A percentile compares a stretch with the other conserved stretches of the same genome.
phyloP scores from a whole-genome alignment of 129 eudicot species.

The Sambucus nigra region DNA sequence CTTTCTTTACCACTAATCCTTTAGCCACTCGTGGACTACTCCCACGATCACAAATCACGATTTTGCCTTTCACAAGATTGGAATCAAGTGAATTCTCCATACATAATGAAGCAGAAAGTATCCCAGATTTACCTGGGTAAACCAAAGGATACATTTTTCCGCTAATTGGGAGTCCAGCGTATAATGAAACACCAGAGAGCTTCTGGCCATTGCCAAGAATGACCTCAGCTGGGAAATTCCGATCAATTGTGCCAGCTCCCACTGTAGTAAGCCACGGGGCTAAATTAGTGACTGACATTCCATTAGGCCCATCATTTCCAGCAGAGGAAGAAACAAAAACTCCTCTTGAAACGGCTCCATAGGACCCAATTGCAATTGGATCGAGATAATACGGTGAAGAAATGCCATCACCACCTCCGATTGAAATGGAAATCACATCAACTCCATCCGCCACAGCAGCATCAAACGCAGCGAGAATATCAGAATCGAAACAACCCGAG shows the following conservation, averaged over 20 bases:
- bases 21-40: slow-evolving; percentile 84
- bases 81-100: slow-evolving; percentile 83
- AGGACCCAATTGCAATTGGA: slow-evolving; percentile 85
- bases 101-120: slow-evolving; percentile 62
- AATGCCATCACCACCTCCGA: slow-evolving; percentile 88
- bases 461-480: slow-evolving; percentile 78
- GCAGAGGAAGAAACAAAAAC: slow-evolving; percentile 83
- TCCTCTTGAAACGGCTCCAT: slow-evolving; percentile 77
- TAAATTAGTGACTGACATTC: slow-evolving; percentile 78
- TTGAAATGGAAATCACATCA: slow-evolving; percentile 74
- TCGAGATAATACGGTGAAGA: slow-evolving; percentile 85
- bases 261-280: slow-evolving; percentile 90
- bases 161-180: slow-evolving; percentile 53
- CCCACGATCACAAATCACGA: slow-evolving; percentile 80
- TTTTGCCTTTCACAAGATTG: slow-evolving; percentile 53
- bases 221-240: slow-evolving; percentile 76
- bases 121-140: slow-evolving; percentile 74
- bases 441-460: slow-evolving; percentile 79
- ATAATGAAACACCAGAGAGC: slow-evolving; percentile 65
- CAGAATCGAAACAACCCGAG: slow-evolving; percentile 79
- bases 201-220: slow-evolving; percentile 58
- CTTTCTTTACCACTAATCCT: slow-evolving; percentile 80
- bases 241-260: slow-evolving; percentile 83
- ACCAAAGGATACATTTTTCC: slow-evolving; percentile 59
- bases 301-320: slow-evolving; percentile 87